phyloP scores from a whole-genome alignment of 2,329 filamentous ascomycete genomes.

The Pseudonectria foliicola region DNA sequence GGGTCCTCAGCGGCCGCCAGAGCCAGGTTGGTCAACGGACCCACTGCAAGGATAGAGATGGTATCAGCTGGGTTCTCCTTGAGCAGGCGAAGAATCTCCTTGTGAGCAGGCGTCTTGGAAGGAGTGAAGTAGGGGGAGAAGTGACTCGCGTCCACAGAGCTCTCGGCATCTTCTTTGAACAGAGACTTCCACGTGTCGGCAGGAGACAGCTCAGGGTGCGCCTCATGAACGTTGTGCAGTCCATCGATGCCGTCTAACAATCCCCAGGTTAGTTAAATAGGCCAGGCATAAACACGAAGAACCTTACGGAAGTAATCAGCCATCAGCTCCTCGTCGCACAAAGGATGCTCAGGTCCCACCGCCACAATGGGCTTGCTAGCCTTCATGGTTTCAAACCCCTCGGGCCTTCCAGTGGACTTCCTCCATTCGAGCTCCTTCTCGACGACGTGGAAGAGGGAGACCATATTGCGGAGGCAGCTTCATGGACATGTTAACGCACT shows the following conservation, averaged over 20 bases:
- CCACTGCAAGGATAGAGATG: conserved; percentile 83
- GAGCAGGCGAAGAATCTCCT: conserved; percentile 84
- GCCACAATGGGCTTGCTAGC: conserved; percentile 75
- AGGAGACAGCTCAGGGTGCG: conserved; percentile 68
- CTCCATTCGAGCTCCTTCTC: conserved; percentile 87
- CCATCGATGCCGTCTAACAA: conserved; percentile 64
- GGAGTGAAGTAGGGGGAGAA: conserved; percentile 63
- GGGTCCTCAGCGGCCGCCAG: conserved; percentile 82
- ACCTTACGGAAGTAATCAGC: conserved; percentile 82
- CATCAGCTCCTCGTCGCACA: conserved; percentile 75
- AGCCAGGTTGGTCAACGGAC: conserved; percentile 89
- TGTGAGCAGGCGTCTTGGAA: conserved; percentile 65
- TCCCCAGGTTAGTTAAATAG: conserved; percentile 3
- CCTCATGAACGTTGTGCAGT: conserved; percentile 65
- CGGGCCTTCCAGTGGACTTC: conserved; percentile 54
- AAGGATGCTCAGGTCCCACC: conserved; percentile 75
- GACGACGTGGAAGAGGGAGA: conserved; percentile 85
- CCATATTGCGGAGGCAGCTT: conserved; percentile 80
- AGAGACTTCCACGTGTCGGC: conserved; percentile 67
- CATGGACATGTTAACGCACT: not conserved
- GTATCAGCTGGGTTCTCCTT: conserved; percentile 74
- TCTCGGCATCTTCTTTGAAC: conserved; percentile 37
- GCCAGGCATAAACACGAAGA: not conserved
- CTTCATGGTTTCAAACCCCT: conserved; percentile 67
- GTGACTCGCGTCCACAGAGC: conserved; percentile 33